phyloP scores from a whole-genome alignment of 345 rosid genomes.

The Mercurialis annua region DNA sequence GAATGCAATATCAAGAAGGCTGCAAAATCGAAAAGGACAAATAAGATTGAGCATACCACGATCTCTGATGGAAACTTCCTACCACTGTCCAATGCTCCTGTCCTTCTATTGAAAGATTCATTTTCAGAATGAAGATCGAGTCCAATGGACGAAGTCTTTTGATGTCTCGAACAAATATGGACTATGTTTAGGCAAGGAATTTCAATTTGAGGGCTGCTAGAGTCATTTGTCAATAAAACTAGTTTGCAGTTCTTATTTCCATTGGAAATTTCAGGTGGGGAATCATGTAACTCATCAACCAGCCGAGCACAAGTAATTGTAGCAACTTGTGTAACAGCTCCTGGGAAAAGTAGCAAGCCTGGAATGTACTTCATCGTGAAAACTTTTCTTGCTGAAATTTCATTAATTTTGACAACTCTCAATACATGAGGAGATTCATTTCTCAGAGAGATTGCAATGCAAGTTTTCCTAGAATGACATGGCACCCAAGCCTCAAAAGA shows the following conservation, averaged over 20 bases:
- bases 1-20: background rate
- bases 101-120: slow-evolving; percentile 26
- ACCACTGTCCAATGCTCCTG: slow-evolving; percentile 24
- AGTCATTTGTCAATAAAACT: slow-evolving; percentile 51
- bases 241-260: slow-evolving; percentile 40
- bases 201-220: slow-evolving; percentile 47
- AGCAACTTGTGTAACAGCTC: slow-evolving; percentile 50
- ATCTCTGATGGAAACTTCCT: slow-evolving; percentile 21
- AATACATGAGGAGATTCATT: slow-evolving; percentile 42
- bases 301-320: slow-evolving; percentile 35
- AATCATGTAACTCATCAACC: slow-evolving; percentile 27
- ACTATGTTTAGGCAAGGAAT: slow-evolving; percentile 47
- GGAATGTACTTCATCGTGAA: slow-evolving; percentile 50
- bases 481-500: slow-evolving; percentile 41
- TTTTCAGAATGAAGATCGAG: slow-evolving; percentile 18
- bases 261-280: slow-evolving; percentile 26
- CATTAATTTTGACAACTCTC: slow-evolving; percentile 37
- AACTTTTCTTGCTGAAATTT: slow-evolving; percentile 35
- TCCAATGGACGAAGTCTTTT: slow-evolving; percentile 34
- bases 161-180: slow-evolving; percentile 33
- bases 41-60: slow-evolving; percentile 36
- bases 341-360: slow-evolving; percentile 64
- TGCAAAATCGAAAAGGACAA: background rate
- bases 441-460: slow-evolving; percentile 46
- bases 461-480: slow-evolving; percentile 29